Evolutionary conservation across 78 protist species (phyloP), one percentile per base, ranked within the genome.

Genomic region (Mastigamoeba balamuthi): DNA sequence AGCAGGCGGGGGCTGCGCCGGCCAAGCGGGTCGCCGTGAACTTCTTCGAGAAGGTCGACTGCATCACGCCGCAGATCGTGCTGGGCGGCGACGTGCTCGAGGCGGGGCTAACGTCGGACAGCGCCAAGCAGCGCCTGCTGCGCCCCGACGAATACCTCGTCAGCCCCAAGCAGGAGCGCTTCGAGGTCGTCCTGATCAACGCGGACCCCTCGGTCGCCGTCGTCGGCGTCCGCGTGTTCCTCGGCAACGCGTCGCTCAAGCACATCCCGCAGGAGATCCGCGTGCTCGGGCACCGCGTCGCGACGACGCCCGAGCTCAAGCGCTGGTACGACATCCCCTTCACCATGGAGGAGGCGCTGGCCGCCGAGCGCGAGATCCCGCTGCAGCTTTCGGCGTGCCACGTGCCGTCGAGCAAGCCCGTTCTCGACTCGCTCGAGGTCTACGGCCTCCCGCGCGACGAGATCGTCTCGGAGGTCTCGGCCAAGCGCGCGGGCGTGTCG

Each of bases 21-120:
- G n/a, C n/a, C n/a, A n/a, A n/a, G n/a, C n/a, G n/a, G n/a, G n/a
- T 87, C 73, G 88, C 88, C 35, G 75, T 87, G 27, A 85, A 83
- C 69, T 72, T 52, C 43, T 87, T 84, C 72, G 92, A 87, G 69
- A n/a, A 37, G 23, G 77, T 67, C n/a, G 75, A 70, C 29, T 80
- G 86, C 75, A 71, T 87, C 65, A 74, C 92, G 6, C 27, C 83
- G 9, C 38, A 52, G 33, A 66, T 72, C 28, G 35, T 44, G 35
- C 66, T 28, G 44, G 75, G 74, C 4, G 84, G 86, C 69, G 88
- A 86, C 43, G 83, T 48, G 17, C 81, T 40, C 25, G 69, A 6
- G 17, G 33, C 17, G 58, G 58, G 33, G 17, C 17, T 25, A 17
- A 48, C 58, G 58, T 48, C 58, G 65, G 86, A 81, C 33, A 10